Evolutionary conservation across 306 rosid genomes (phyloP).

Genomic region (Quercus parvula): DNA sequence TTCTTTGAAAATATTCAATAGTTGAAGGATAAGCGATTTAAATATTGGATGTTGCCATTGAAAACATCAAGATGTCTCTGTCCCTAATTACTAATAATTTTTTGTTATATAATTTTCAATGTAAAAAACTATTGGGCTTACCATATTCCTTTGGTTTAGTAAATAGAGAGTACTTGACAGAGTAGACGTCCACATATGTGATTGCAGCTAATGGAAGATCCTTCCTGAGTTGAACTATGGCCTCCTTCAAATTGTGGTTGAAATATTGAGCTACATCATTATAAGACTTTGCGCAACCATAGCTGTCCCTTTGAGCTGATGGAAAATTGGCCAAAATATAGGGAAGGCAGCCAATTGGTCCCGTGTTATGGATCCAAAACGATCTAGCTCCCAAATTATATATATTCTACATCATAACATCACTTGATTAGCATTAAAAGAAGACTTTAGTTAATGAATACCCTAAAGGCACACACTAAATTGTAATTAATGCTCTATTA

Average conservation of each 20-base stretch:
- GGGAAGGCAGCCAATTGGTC: constrained; percentile 40
- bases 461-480: no score
- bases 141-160: constrained; percentile 40
- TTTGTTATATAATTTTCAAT: no score
- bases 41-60: no score
- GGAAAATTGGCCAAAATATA: constrained; percentile 6
- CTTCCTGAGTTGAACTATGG: no score
- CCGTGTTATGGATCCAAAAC: constrained; percentile 39
- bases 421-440: background rate
- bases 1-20: no score
- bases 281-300: constrained; percentile 49
- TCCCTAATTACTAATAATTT: no score
- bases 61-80: no score
- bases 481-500: no score
- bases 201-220: constrained; percentile 28
- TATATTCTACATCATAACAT: constrained; percentile 12
- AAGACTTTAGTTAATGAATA: background rate
- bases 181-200: constrained; percentile 51
- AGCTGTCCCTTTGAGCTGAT: constrained; percentile 18
- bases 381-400: constrained; percentile 32
- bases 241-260: constrained; percentile 5
- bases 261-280: constrained; percentile 53
- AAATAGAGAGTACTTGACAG: constrained; percentile 33
- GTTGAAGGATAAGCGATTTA: no score
- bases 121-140: background rate